Percentiles rank a stretch among this genome's conserved stretches.
These are phyloP conservation scores for Candida pseudoglaebosa DNA, from an alignment of 805 yeast species.

Conservation along the genomic window DNA sequence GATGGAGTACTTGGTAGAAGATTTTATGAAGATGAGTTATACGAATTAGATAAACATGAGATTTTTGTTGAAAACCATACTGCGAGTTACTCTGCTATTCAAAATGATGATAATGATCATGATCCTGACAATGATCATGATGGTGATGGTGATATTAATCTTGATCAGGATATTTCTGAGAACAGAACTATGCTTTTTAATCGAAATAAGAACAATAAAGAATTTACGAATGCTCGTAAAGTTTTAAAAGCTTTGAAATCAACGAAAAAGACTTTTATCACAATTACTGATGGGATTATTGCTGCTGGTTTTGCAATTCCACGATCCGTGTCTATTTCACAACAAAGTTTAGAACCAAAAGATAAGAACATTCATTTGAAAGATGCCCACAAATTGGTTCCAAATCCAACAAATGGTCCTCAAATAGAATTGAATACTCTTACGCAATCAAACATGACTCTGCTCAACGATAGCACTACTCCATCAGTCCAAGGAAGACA, in stretches of 20 bases:
- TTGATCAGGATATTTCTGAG: slow-evolving; percentile 6
- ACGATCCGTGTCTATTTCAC: slow-evolving; percentile 40
- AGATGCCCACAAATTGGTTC: slow-evolving; percentile 5
- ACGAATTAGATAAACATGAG: slow-evolving; percentile 37
- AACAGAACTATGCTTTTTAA: background rate
- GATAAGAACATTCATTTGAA: slow-evolving; percentile 5
- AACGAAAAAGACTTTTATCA: slow-evolving; percentile 37
- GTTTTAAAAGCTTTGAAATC: slow-evolving; percentile 10
- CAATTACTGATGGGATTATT: slow-evolving; percentile 50
- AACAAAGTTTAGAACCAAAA: slow-evolving; percentile 11
- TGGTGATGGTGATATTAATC: background rate
- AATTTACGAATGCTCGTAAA: slow-evolving; percentile 2
- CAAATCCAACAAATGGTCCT: slow-evolving; percentile 2
- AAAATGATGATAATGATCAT: slow-evolving; percentile 17
- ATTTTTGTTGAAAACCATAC: slow-evolving; percentile 35
- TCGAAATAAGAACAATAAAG: background rate
- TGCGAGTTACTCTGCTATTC: slow-evolving; percentile 1
- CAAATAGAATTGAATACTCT: background rate
- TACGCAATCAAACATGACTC: background rate
- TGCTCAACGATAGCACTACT: background rate
- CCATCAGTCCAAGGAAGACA: slow-evolving; percentile 8
- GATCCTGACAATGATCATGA: slow-evolving; percentile 10
- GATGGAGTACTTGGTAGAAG: slow-evolving; percentile 74
- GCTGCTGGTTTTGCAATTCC: slow-evolving; percentile 59
- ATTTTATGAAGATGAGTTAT: slow-evolving; percentile 63